Base-by-base conservation (phyloP, 108 stramenopile species). In the Craspedostauros australis region DNA sequence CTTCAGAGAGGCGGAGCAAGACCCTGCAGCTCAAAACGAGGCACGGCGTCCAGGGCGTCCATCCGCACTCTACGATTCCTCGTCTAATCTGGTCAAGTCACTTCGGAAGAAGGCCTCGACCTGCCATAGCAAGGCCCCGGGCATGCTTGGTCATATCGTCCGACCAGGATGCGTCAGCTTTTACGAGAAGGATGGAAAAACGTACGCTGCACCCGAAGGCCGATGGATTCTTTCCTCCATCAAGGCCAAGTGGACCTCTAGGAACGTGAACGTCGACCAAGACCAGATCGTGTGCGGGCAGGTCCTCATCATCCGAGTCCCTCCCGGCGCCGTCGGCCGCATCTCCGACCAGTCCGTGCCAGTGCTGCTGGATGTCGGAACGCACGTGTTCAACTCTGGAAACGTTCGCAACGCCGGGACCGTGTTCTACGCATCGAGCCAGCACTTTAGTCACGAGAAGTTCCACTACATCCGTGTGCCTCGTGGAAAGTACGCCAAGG, bases 381-480 rank as follows among this genome's bases (percentile, higher is more conserved):
- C 67, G 1, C 67, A 68, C 25, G 67, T 68, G 21, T 68, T 68
- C 30, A 68, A 68, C 45, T 32, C 43, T 29, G 67, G 67, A 20
- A 62, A 32, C 0, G 61, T 57, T 4, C 15, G 27, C 1, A 12
- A 51, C 28, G 15, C 2, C 30, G 61, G 46, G 9, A 27, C 46
- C 15, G 18, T 45, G 15, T 19, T 5, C 18, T 46, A 29, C n/a
- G 44, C 26, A 1, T 9, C 31, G 25, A 20, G 23, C 15, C 23
- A 64, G 7, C 34, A 68, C 19, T 56, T 62, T 26, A 55, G 14
- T 18, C 67, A 68, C 41, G 67, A 61, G 1, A 41, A 21, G 7
- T 68, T 46, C 30, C 52, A 68, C 39, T 62, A 62, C 44, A 11
- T 68, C 11, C 45, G 37, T 21, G 67, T 68, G n/a, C 29, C 47